A percentile compares a stretch with the other conserved stretches of the same genome.
Conservation (phyloP, 73 alveolate species). For the Tetrahymena elliotti region DNA sequence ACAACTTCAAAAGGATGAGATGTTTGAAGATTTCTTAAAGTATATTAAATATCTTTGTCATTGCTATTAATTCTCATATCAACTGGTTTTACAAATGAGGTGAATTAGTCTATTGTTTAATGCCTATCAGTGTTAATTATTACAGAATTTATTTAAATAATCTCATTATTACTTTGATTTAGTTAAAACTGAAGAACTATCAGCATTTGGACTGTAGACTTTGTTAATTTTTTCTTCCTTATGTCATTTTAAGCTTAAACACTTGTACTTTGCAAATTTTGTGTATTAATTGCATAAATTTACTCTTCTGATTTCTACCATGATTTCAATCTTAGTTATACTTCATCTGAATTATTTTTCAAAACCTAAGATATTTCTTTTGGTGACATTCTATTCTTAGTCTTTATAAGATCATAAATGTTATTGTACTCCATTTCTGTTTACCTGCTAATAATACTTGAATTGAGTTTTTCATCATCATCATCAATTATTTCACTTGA, state of each 20-base stretch:
- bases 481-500: not conserved
- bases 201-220: not conserved
- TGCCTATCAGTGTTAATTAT: not conserved
- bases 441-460: not conserved
- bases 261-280: not conserved
- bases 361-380: not conserved
- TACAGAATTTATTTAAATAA: not conserved
- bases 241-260: not conserved
- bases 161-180: not conserved
- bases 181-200: not conserved
- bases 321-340: not conserved
- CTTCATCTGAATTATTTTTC: not conserved
- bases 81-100: not conserved
- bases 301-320: not conserved
- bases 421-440: not conserved
- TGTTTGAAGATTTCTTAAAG: not conserved
- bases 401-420: not conserved
- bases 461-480: not conserved
- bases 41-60: not conserved
- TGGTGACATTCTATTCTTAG: not conserved
- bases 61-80: not conserved
- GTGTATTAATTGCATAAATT: not conserved
- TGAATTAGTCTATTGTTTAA: not conserved
- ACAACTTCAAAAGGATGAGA: not conserved
- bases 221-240: not conserved